Percentiles rank a stretch among this genome's conserved stretches.
Evolutionary conservation across 208 protist species (phyloP).

Genomic region (Phytomonas francai): DNA sequence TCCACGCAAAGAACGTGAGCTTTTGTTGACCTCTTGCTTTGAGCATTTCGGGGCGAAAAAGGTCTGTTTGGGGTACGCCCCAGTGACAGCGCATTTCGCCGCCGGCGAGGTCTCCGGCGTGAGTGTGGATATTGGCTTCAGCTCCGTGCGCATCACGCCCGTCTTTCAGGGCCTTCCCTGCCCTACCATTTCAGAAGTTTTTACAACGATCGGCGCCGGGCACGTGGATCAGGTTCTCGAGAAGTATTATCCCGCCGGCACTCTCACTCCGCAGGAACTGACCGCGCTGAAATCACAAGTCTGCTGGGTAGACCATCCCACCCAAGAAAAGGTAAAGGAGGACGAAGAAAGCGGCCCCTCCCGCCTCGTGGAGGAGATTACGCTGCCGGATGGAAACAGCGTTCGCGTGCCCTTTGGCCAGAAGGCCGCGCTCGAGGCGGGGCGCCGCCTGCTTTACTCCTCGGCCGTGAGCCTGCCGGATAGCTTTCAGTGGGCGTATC

Average conservation of each 20-base stretch:
- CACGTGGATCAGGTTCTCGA: constrained; percentile 29
- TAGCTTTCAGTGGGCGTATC: constrained; percentile 17
- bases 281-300: not conserved
- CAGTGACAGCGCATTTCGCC: constrained; percentile 51
- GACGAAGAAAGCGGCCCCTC: not conserved
- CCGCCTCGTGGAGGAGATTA: constrained; percentile 16
- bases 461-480: constrained; percentile 20
- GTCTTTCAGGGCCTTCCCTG: constrained; percentile 30
- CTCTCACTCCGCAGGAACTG: not conserved
- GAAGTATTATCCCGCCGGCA: constrained; percentile 1
- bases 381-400: constrained; percentile 38
- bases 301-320: constrained; percentile 9
- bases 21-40: constrained; percentile 51
- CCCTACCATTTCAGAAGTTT: constrained; percentile 17
- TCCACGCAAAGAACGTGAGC: constrained; percentile 38
- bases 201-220: constrained; percentile 27
- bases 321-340: not conserved
- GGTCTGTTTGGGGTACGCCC: constrained; percentile 40
- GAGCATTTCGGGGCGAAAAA: constrained; percentile 48
- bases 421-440: not conserved
- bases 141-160: constrained; percentile 45
- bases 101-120: constrained; percentile 60
- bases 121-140: constrained; percentile 60
- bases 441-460: constrained; percentile 18
- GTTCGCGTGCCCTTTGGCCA: not conserved